A percentile compares a stretch with the other conserved stretches of the same genome.
Evolutionary conservation across 2,329 filamentous ascomycete species (phyloP).

Genomic region (Lojkania enalia): DNA sequence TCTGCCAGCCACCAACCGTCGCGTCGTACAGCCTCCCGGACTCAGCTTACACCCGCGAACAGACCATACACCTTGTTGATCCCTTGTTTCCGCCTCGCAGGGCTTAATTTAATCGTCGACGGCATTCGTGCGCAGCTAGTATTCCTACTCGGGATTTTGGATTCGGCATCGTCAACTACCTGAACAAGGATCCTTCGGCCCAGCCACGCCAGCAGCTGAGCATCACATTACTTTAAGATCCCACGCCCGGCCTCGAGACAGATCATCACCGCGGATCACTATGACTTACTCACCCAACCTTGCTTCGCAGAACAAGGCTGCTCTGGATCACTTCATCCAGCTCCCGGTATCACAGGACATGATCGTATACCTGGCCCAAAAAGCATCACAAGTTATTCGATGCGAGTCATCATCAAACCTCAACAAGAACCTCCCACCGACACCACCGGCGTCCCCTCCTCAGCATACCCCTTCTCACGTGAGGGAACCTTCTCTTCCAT

Average conservation of each 20-base stretch:
- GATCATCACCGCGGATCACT: slow-evolving; percentile 21
- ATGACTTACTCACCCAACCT: slow-evolving; percentile 53
- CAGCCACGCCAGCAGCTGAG: slow-evolving; percentile 7
- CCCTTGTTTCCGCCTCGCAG: slow-evolving; percentile 33
- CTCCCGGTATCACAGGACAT: slow-evolving; percentile 74
- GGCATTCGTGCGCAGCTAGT: slow-evolving; percentile 9
- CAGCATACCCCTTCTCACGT: slow-evolving; percentile 53
- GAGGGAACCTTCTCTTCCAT: slow-evolving; percentile 64
- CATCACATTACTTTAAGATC: slow-evolving; percentile 22
- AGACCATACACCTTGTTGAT: slow-evolving; percentile 27
- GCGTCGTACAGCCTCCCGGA: slow-evolving; percentile 33
- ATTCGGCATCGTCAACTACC: slow-evolving; percentile 12
- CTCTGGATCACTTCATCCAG: slow-evolving; percentile 80
- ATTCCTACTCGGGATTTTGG: slow-evolving; percentile 20
- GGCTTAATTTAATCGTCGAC: slow-evolving; percentile 30
- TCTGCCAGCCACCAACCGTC: slow-evolving; percentile 28
- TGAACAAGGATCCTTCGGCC: not conserved
- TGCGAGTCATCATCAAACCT: slow-evolving; percentile 62
- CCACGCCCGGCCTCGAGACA: slow-evolving; percentile 16
- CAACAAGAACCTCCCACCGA: slow-evolving; percentile 58
- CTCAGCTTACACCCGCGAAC: slow-evolving; percentile 40
- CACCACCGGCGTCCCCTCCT: slow-evolving; percentile 63
- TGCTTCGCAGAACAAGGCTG: slow-evolving; percentile 65
- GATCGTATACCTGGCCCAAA: slow-evolving; percentile 75
- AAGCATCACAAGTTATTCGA: slow-evolving; percentile 76